Percentiles rank a stretch among this genome's conserved stretches.
These are phyloP conservation scores for Blastobotrys robertii DNA, from an alignment of 805 yeast genomes.

Conservation along the genomic window DNA sequence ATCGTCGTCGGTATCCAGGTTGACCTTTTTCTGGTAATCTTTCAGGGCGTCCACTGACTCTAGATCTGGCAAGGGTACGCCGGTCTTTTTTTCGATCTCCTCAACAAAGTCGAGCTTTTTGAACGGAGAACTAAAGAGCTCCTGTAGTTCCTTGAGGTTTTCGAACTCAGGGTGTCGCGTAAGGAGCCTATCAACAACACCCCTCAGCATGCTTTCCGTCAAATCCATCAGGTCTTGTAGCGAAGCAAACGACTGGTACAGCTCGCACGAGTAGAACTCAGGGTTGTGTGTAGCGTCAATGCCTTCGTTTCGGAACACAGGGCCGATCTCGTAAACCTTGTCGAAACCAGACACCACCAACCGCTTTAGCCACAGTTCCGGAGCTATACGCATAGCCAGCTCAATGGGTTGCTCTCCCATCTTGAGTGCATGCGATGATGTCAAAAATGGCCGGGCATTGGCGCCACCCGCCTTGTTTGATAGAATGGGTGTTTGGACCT, in stretches of 20 bases:
- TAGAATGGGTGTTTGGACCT: conserved; percentile 83
- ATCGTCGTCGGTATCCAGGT: conserved; percentile 18
- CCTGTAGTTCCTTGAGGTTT: conserved; percentile 3
- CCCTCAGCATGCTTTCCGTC: conserved; percentile 48
- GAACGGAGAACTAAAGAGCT: conserved; percentile 25
- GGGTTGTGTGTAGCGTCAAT: conserved; percentile 90
- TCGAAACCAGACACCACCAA: conserved; percentile 79
- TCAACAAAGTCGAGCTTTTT: conserved; percentile 54
- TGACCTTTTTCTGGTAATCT: conserved; percentile 21
- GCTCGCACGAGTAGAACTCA: conserved; percentile 85
- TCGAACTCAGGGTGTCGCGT: conserved; percentile 8
- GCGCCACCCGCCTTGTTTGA: conserved; percentile 75
- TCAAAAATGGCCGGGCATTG: conserved; percentile 76
- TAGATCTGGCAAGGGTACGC: conserved; percentile 39
- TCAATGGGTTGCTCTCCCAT: conserved; percentile 15
- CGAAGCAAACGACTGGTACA: conserved; percentile 63
- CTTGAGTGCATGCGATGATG: conserved; percentile 31
- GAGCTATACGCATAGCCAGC: conserved; percentile 76
- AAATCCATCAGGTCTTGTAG: conserved; percentile 55
- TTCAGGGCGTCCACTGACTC: conserved; percentile 31
- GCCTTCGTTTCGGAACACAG: conserved; percentile 84
- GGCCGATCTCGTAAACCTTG: conserved; percentile 69
- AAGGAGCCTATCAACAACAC: conserved; percentile 30
- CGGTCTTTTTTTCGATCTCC: conserved; percentile 47
- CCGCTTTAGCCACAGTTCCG: conserved; percentile 88